Percentiles rank a stretch among this genome's conserved stretches.
phyloP scores from a whole-genome alignment of 768 basidiomycete species.

The Russula brevipes region DNA sequence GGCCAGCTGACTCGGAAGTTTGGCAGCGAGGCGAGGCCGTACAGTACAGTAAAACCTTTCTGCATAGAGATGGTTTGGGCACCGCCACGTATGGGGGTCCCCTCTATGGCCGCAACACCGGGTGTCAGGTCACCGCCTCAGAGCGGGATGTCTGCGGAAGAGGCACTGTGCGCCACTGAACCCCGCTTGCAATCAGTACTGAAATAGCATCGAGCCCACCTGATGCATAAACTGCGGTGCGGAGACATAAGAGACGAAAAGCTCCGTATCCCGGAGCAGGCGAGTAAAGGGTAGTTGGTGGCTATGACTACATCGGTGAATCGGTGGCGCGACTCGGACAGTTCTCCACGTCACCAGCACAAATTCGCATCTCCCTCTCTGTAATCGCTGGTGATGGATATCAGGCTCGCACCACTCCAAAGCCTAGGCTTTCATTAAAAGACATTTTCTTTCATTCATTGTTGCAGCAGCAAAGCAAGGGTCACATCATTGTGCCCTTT shows the following conservation, averaged over 20 bases:
- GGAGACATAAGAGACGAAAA: not conserved
- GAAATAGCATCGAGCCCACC: not conserved
- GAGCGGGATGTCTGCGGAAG: not conserved
- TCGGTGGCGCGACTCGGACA: not conserved
- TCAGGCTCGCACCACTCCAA: not conserved
- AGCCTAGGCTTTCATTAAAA: not conserved
- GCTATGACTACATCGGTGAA: not conserved
- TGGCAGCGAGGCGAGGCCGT: not conserved
- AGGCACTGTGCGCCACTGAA: not conserved
- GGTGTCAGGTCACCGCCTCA: not conserved
- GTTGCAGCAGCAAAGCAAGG: not conserved
- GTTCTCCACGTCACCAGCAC: not conserved
- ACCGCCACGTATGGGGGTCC: constrained; percentile 9
- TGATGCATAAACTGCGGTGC: not conserved
- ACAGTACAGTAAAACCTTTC: too few species aligned
- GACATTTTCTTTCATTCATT: constrained; percentile 2
- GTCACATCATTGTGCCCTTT: not conserved
- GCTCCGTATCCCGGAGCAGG: not conserved
- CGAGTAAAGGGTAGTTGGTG: not conserved
- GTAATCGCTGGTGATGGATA: not conserved
- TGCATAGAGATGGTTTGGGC: not conserved
- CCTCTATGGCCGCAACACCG: not conserved
- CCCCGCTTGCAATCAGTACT: not conserved
- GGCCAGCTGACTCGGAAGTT: not conserved
- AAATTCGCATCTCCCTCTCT: not conserved